phyloP scores from a whole-genome alignment of 176 grass and related monocot species.

The Puccinellia tenuiflora region DNA sequence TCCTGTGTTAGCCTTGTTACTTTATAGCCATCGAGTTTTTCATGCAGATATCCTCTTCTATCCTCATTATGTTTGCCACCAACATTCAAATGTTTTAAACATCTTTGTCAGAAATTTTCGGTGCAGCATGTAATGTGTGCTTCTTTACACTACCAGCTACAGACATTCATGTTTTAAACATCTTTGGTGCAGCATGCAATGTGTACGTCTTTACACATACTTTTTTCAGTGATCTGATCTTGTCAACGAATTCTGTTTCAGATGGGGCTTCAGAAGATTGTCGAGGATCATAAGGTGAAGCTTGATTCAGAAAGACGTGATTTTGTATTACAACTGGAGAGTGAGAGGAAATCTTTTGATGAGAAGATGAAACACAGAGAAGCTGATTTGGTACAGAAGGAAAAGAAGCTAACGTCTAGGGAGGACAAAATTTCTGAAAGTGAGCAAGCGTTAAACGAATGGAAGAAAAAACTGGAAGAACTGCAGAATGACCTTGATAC shows the following conservation, averaged over 20 bases:
- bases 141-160: too few relatives aligned
- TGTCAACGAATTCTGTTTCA: constrained; percentile 27
- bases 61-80: not conserved
- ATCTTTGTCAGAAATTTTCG: not conserved
- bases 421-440: constrained; percentile 58
- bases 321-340: constrained; percentile 71
- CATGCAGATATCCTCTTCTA: not conserved
- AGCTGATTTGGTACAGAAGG: constrained; percentile 48
- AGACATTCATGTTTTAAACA: not conserved
- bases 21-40: not conserved
- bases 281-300: constrained; percentile 62
- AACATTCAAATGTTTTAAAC: not conserved
- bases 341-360: constrained; percentile 56
- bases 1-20: not conserved
- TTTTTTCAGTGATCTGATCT: constrained; percentile 17
- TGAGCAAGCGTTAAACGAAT: constrained; percentile 56
- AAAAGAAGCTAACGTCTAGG: constrained; percentile 48
- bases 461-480: constrained; percentile 53
- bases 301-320: constrained; percentile 63
- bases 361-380: constrained; percentile 48
- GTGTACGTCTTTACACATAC: not conserved
- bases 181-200: not conserved
- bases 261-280: constrained; percentile 77
- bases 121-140: too few relatives aligned
- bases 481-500: constrained; percentile 67